These are phyloP conservation scores for Ilex asprella DNA, from an alignment of 257 asterid genomes.

Conservation along the genomic window DNA sequence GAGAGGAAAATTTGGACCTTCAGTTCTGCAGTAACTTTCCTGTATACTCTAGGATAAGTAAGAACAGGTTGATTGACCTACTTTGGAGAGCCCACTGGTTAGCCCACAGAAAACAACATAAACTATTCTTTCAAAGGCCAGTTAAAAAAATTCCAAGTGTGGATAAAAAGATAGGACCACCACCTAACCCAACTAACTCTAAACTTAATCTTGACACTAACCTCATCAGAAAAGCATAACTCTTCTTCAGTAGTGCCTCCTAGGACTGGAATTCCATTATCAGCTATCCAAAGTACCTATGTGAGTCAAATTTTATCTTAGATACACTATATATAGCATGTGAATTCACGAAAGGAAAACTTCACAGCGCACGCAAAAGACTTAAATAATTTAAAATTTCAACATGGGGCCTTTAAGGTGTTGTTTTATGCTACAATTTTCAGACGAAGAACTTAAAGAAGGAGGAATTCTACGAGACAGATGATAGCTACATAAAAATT, in stretches of 20 bases:
- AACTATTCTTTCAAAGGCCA: background rate
- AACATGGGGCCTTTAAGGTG: too few species aligned
- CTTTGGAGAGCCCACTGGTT: slow-evolving; percentile 19
- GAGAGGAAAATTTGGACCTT: slow-evolving; percentile 45
- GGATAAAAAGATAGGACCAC: background rate
- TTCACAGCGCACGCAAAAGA: too few species aligned
- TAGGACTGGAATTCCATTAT: slow-evolving; percentile 88
- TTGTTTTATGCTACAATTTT: background rate
- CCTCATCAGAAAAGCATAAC: slow-evolving; percentile 85
- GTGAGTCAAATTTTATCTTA: slow-evolving; percentile 8
- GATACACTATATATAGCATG: background rate
- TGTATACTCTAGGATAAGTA: slow-evolving; percentile 87
- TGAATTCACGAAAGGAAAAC: too few species aligned
- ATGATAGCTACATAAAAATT: too few species aligned
- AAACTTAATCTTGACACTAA: slow-evolving; percentile 20
- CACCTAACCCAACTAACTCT: background rate
- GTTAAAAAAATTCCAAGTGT: slow-evolving; percentile 3
- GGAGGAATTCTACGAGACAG: background rate
- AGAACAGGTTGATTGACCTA: slow-evolving; percentile 88
- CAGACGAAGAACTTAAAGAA: background rate
- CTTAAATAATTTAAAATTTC: too few species aligned
- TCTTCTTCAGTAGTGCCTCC: slow-evolving; percentile 84
- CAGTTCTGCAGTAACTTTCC: slow-evolving; percentile 89
- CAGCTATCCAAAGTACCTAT: slow-evolving; percentile 94
- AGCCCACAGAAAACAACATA: slow-evolving; percentile 19